Percentiles rank a stretch among this genome's conserved stretches.
Evolutionary conservation across 2,329 filamentous ascomycete species (phyloP).

Genomic region (Sporothrix mexicana): DNA sequence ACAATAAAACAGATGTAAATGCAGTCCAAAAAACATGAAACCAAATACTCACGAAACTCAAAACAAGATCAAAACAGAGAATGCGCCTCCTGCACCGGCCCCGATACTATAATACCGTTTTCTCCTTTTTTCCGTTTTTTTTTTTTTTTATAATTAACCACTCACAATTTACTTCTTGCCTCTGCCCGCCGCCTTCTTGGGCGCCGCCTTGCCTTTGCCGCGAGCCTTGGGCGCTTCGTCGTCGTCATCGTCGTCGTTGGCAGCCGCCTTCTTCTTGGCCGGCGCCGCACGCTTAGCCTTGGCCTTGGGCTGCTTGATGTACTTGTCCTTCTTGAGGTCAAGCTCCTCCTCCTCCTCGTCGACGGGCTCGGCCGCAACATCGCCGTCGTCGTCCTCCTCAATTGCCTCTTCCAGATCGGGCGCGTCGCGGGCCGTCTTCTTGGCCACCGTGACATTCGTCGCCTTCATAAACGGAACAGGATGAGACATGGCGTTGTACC

Average conservation of each 20-base stretch:
- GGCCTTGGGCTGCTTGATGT: slow-evolving; percentile 88
- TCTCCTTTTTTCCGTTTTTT: background rate
- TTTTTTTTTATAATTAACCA: background rate
- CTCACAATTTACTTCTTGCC: slow-evolving; percentile 45
- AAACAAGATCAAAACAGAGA: background rate
- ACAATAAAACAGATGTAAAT: background rate
- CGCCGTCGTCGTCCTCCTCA: slow-evolving; percentile 87
- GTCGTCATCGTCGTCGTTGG: slow-evolving; percentile 54
- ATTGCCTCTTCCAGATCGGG: slow-evolving; percentile 97
- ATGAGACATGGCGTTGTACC: slow-evolving; percentile 85
- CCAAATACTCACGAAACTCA: background rate
- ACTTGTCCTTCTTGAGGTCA: slow-evolving; percentile 94
- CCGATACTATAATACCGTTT: background rate
- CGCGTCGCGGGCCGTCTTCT: slow-evolving; percentile 73
- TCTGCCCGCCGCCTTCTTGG: slow-evolving; percentile 46
- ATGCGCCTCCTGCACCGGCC: background rate
- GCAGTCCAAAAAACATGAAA: background rate
- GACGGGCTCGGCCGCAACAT: slow-evolving; percentile 61
- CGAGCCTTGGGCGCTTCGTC: slow-evolving; percentile 53
- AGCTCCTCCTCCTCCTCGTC: slow-evolving; percentile 77
- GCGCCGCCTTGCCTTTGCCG: slow-evolving; percentile 54
- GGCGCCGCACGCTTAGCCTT: slow-evolving; percentile 50
- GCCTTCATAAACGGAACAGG: slow-evolving; percentile 97
- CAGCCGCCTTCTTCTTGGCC: slow-evolving; percentile 52
- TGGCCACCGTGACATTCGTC: slow-evolving; percentile 73